Evolutionary conservation across 2,329 filamentous ascomycete species (phyloP).

Genomic region (Microdochium trichocladiopsis): DNA sequence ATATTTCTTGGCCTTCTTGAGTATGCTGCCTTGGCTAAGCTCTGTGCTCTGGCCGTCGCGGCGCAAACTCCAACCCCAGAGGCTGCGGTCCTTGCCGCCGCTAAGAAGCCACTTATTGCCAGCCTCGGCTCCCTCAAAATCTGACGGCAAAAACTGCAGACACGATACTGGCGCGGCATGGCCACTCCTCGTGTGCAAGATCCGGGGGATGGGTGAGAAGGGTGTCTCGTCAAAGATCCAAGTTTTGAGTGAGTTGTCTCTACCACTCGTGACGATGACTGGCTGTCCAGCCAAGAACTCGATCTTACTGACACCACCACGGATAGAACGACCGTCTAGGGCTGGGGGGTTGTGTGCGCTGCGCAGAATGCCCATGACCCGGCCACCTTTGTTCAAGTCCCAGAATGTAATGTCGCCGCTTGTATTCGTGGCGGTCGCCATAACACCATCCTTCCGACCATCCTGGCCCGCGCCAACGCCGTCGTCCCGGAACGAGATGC

Average conservation of each 20-base stretch:
- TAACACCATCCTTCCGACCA: constrained; percentile 78
- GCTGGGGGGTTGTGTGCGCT: constrained; percentile 79
- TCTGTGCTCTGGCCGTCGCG: constrained; percentile 92
- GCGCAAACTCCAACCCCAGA: constrained; percentile 95
- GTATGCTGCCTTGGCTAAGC: constrained; percentile 82
- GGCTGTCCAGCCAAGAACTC: constrained; percentile 88
- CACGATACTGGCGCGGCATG: constrained; percentile 82
- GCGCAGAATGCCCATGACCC: constrained; percentile 78
- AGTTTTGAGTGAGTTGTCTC: constrained; percentile 89
- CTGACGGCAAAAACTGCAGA: constrained; percentile 77
- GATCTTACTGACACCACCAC: constrained; percentile 76
- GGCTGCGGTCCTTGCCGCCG: constrained; percentile 78
- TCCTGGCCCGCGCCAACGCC: constrained; percentile 82
- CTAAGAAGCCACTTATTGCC: constrained; percentile 93
- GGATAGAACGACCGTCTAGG: constrained; percentile 42
- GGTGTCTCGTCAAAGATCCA: constrained; percentile 96
- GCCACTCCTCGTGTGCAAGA: constrained; percentile 78
- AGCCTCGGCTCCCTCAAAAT: constrained; percentile 82
- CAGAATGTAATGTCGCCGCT: constrained; percentile 91
- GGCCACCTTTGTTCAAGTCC: constrained; percentile 86
- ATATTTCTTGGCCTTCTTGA: constrained; percentile 82
- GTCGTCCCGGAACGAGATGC: constrained; percentile 86
- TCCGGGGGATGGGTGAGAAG: constrained; percentile 78
- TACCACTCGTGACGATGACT: constrained; percentile 81
- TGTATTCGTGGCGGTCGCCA: constrained; percentile 77